phyloP scores from a whole-genome alignment of 202 grass and related monocot species.

The Setaria italica region DNA sequence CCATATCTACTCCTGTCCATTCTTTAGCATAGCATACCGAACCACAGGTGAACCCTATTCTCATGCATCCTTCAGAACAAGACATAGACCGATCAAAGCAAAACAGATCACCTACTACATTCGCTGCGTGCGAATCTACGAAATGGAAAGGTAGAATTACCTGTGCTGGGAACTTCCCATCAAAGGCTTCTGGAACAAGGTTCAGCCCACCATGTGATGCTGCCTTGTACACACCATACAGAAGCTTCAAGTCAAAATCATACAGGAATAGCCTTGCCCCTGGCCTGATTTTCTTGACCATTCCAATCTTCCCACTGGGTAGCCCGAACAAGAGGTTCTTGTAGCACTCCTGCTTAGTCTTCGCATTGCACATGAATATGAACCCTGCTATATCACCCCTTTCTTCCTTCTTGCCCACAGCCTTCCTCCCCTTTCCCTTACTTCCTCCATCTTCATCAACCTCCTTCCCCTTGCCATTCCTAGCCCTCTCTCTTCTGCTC shows the following conservation, averaged over 20 bases:
- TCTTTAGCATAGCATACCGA: constrained; percentile 10
- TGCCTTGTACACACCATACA: constrained; percentile 89
- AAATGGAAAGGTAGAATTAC: constrained; percentile 57
- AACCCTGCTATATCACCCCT: constrained; percentile 53
- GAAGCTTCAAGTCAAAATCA: constrained; percentile 96
- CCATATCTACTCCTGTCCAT: constrained; percentile 23
- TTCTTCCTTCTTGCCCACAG: constrained; percentile 31
- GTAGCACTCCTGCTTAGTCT: constrained; percentile 90
- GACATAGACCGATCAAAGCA: constrained; percentile 2
- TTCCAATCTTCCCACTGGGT: constrained; percentile 63
- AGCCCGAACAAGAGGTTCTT: constrained; percentile 69
- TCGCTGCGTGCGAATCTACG: constrained; percentile 13
- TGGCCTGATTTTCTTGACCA: constrained; percentile 73
- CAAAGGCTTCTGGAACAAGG: constrained; percentile 65
- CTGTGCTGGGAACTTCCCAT: constrained; percentile 83
- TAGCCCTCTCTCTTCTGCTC: constrained; percentile 2
- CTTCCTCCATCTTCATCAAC: constrained; percentile 13
- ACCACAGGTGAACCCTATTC: constrained; percentile 6
- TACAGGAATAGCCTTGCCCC: constrained; percentile 87
- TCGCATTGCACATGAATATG: constrained; percentile 95
- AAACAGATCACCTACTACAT: constrained; percentile 28
- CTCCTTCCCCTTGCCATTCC: constrained; percentile 29
- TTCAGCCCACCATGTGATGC: constrained; percentile 61
- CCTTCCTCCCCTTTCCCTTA: not conserved
- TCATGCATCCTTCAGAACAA: not conserved